Percentiles rank a stretch among this genome's conserved stretches.
phyloP scores from a whole-genome alignment of 345 rosid genomes.

The Cardamine occulta region DNA sequence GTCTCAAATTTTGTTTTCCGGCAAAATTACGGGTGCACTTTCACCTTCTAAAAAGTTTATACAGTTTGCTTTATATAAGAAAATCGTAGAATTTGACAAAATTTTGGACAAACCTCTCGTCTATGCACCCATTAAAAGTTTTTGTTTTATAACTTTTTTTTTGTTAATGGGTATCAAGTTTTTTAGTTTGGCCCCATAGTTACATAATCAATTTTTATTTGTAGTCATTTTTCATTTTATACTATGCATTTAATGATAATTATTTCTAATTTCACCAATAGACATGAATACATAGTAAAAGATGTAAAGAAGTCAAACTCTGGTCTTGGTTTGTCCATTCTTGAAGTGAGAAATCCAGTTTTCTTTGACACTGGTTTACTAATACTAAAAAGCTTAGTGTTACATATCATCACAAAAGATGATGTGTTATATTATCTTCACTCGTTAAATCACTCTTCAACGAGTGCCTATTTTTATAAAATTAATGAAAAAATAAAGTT shows the following conservation, averaged over 20 bases:
- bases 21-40: background rate
- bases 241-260: background rate
- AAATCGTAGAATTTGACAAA: background rate
- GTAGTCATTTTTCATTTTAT: too few species aligned
- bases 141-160: too few species aligned
- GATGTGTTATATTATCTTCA: background rate
- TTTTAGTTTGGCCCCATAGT: background rate
- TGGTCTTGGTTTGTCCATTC: too few species aligned
- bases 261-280: background rate
- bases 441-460: background rate
- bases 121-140: background rate
- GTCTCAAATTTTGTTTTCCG: too few species aligned
- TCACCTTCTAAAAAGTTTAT: too few species aligned
- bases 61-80: too few species aligned
- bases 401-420: background rate
- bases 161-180: background rate
- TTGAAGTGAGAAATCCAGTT: background rate
- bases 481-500: background rate
- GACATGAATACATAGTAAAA: background rate
- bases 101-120: background rate
- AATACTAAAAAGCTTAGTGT: background rate
- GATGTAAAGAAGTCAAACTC: background rate
- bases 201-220: too few species aligned
- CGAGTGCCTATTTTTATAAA: background rate
- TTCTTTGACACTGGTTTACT: too few species aligned